phyloP scores from a whole-genome alignment of 768 basidiomycete species.

The Boletus coccyginus region DNA sequence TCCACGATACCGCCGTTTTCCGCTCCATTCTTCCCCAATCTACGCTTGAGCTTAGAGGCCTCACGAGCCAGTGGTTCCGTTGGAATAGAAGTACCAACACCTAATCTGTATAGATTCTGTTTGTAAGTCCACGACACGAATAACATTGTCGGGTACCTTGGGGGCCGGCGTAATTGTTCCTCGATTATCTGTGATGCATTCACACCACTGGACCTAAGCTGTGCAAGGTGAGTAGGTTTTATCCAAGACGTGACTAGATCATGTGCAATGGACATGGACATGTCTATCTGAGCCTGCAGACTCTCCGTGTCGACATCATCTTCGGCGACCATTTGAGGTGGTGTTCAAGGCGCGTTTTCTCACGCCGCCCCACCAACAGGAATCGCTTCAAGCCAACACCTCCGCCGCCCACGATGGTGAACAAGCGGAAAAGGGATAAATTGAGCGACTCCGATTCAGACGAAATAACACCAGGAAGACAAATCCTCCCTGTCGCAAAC shows the following conservation, averaged over 20 bases:
- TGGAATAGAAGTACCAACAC: constrained; percentile 68
- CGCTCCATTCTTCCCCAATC: constrained; percentile 47
- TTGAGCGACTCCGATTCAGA: constrained; percentile 56
- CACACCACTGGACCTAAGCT: constrained; percentile 27
- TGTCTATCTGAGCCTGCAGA: constrained; percentile 79
- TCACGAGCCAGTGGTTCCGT: constrained; percentile 50
- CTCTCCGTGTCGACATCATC: constrained; percentile 63
- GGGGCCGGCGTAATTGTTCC: constrained; percentile 65
- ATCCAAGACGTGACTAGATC: constrained; percentile 78
- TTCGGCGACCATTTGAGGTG: constrained; percentile 35
- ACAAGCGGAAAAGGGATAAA: constrained; percentile 58
- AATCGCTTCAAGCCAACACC: not conserved
- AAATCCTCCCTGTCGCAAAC: constrained; percentile 79
- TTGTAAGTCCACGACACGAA: not conserved
- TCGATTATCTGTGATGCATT: constrained; percentile 56
- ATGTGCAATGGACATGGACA: constrained; percentile 75
- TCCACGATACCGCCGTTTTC: constrained; percentile 47
- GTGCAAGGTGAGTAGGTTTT: constrained; percentile 46
- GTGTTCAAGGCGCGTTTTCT: constrained; percentile 9
- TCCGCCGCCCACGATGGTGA: constrained; percentile 16
- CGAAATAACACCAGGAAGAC: constrained; percentile 58
- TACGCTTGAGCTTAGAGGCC: constrained; percentile 58
- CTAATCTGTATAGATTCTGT: constrained; percentile 47
- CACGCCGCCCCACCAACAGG: constrained; percentile 10
- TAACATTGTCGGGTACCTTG: constrained; percentile 46